These are phyloP conservation scores for Mollisia scopiformis DNA, from an alignment of 2,329 filamentous ascomycete genomes.

Conservation along the genomic window DNA sequence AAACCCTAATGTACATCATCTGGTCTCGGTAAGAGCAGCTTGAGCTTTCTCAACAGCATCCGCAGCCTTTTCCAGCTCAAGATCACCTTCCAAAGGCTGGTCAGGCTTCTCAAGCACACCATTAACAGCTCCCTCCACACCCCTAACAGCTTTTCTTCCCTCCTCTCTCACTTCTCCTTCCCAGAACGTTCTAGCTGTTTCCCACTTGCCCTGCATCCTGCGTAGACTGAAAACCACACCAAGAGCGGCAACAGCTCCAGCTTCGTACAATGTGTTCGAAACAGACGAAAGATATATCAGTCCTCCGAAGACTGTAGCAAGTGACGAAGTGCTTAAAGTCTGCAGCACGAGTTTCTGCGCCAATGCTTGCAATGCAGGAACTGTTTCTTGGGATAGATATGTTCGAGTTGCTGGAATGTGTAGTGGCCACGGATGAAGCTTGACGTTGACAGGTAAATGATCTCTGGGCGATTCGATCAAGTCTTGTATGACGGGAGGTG, in stretches of 20 bases:
- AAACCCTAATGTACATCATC: conserved; percentile 20
- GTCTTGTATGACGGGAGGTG: conserved; percentile 23
- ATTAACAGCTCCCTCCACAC: conserved; percentile 55
- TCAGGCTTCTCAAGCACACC: conserved; percentile 43
- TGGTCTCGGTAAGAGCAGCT: conserved; percentile 22
- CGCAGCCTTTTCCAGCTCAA: conserved; percentile 27
- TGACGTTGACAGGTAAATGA: conserved; percentile 11
- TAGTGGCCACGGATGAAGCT: conserved; percentile 62
- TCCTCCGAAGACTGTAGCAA: conserved; percentile 56
- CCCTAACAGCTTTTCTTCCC: conserved; percentile 63
- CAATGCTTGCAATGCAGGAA: conserved; percentile 72
- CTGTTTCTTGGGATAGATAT: conserved; percentile 65
- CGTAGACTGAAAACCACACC: conserved; percentile 62
- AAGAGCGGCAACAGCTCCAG: conserved; percentile 62
- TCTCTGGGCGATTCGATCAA: conserved; percentile 25
- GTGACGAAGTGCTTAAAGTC: conserved; percentile 68
- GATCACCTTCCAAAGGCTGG: conserved; percentile 16
- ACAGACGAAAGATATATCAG: conserved; percentile 60
- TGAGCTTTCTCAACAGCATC: conserved; percentile 25
- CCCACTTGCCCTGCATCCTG: conserved; percentile 65
- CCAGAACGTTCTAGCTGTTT: conserved; percentile 62
- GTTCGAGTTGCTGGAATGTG: conserved; percentile 74
- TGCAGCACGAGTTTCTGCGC: conserved; percentile 77
- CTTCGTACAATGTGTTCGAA: conserved; percentile 59
- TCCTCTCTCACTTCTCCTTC: conserved; percentile 69